Conservation (phyloP, 1,139 yeast genomes). For the Geotrichum australiense region DNA sequence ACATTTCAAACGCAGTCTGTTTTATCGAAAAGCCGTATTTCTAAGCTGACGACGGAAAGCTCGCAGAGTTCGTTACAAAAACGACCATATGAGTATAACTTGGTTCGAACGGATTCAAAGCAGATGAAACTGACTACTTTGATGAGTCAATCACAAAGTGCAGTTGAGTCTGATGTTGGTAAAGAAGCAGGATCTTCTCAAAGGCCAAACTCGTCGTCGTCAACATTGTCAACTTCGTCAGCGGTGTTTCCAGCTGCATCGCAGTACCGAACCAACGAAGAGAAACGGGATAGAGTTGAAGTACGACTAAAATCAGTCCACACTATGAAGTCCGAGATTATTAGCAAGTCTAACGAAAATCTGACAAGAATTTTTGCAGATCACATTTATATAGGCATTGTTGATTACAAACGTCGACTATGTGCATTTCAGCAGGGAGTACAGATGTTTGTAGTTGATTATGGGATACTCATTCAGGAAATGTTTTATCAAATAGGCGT, state of each 20-base stretch:
- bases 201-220: background rate
- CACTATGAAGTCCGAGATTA: slow-evolving; percentile 47
- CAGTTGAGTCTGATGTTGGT: too few species aligned
- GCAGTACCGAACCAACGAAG: slow-evolving; percentile 9
- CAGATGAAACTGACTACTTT: slow-evolving; percentile 53
- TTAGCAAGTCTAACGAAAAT: slow-evolving; percentile 41
- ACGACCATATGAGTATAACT: slow-evolving; percentile 31
- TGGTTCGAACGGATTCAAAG: slow-evolving; percentile 59
- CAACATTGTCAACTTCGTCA: background rate
- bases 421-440: slow-evolving; percentile 82
- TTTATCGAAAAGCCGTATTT: slow-evolving; percentile 21
- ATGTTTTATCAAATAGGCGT: slow-evolving; percentile 77
- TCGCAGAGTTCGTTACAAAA: slow-evolving; percentile 14
- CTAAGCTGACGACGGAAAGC: background rate
- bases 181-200: too few species aligned
- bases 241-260: slow-evolving; percentile 4
- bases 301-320: slow-evolving; percentile 36
- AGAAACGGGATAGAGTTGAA: slow-evolving; percentile 16
- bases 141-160: slow-evolving; percentile 21
- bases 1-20: slow-evolving; percentile 62
- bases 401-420: slow-evolving; percentile 61
- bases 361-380: slow-evolving; percentile 64
- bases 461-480: slow-evolving; percentile 56
- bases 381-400: slow-evolving; percentile 74
- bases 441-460: slow-evolving; percentile 70